Percentiles rank a stretch among this genome's conserved stretches.
These are phyloP conservation scores for Coniochaeta sp. DNA, from an alignment of 2,329 filamentous ascomycete genomes.

Conservation along the genomic window DNA sequence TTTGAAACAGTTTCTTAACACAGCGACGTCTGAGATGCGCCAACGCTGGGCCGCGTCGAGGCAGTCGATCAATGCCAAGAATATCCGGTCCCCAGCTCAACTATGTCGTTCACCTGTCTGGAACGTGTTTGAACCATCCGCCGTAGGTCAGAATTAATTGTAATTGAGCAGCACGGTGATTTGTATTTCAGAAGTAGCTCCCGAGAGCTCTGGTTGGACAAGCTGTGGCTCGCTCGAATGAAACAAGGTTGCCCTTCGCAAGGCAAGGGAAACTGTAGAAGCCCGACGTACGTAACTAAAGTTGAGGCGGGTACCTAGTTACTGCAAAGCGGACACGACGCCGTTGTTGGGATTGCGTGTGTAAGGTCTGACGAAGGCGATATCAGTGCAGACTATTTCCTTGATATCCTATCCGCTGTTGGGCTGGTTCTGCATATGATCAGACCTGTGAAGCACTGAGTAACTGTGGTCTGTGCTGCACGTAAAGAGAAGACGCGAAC, in stretches of 20 bases:
- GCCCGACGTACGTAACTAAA: background rate
- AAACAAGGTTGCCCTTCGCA: background rate
- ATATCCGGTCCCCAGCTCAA: background rate
- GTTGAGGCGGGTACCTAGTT: background rate
- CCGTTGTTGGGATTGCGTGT: too few relatives aligned
- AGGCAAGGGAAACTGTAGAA: background rate
- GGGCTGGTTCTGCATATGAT: too few relatives aligned
- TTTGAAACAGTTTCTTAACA: conserved; percentile 14
- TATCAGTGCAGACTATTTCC: too few relatives aligned
- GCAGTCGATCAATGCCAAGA: background rate
- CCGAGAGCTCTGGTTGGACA: background rate
- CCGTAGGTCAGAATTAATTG: background rate
- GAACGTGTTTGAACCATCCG: background rate
- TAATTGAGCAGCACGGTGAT: background rate
- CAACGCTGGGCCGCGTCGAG: conserved; percentile 1
- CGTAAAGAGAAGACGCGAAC: too few relatives aligned
- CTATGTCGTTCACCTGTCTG: background rate
- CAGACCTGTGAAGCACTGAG: too few relatives aligned
- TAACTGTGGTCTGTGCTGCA: too few relatives aligned
- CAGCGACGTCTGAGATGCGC: conserved; percentile 12
- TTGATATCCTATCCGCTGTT: too few relatives aligned
- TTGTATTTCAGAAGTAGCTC: background rate
- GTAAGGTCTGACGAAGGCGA: too few relatives aligned
- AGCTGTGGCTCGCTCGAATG: background rate
- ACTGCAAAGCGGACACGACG: too few relatives aligned